phyloP scores from a whole-genome alignment of 1,139 yeast genomes.

The Geotrichum fermentans region DNA sequence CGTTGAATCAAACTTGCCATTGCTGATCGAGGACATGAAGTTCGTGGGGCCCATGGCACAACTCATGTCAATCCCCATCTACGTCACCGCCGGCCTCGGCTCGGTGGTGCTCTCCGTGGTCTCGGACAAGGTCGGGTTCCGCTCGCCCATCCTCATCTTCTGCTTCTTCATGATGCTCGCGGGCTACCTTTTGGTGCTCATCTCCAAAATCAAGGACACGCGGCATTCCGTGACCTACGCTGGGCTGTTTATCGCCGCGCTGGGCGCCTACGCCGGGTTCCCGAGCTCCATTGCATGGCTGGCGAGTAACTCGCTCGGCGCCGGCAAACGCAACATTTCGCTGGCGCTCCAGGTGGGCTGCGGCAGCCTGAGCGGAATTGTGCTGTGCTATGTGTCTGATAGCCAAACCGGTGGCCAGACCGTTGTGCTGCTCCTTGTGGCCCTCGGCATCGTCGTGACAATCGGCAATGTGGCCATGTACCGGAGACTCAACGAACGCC shows the following conservation, averaged over 20 bases:
- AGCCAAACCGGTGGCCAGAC: neutral
- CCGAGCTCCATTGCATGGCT: constrained; percentile 42
- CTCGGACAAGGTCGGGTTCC: constrained; percentile 34
- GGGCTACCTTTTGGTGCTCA: constrained; percentile 38
- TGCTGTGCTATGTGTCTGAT: constrained; percentile 26
- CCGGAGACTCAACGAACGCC: constrained; percentile 4
- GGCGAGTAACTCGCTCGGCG: constrained; percentile 39
- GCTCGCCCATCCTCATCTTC: constrained; percentile 38
- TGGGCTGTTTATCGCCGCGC: constrained; percentile 38
- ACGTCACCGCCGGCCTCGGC: constrained; percentile 36
- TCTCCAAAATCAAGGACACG: constrained; percentile 19
- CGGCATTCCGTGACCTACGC: constrained; percentile 31
- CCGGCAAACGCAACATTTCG: constrained; percentile 40
- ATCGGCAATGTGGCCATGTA: constrained; percentile 6
- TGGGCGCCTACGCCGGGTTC: constrained; percentile 39
- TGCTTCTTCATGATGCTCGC: constrained; percentile 33
- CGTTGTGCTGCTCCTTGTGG: constrained; percentile 1
- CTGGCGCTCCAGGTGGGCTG: constrained; percentile 43
- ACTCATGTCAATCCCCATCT: constrained; percentile 38
- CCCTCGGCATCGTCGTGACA: constrained; percentile 4
- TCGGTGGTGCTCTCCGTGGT: constrained; percentile 35
- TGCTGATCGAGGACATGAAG: constrained; percentile 34
- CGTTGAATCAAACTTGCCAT: constrained; percentile 34
- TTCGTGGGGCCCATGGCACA: constrained; percentile 30
- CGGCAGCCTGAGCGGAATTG: constrained; percentile 42